Percentiles rank a stretch among this genome's conserved stretches.
Conservation (phyloP, 345 rosid genomes). For the Dimocarpus longan region DNA sequence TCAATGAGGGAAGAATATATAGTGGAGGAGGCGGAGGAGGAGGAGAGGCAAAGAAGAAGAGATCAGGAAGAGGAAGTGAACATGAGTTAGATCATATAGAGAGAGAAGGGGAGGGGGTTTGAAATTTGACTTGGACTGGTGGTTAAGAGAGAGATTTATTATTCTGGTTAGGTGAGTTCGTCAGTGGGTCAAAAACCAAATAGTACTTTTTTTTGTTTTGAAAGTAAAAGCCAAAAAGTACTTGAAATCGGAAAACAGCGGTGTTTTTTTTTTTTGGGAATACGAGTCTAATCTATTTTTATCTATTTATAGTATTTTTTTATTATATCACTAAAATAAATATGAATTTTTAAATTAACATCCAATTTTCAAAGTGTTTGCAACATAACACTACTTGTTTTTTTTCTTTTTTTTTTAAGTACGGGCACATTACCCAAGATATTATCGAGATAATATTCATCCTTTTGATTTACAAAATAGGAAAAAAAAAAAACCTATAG, state of each 20-base stretch:
- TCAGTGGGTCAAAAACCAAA: not conserved
- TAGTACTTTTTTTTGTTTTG: too few species aligned
- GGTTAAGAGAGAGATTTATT: constrained; percentile 18
- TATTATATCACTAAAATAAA: not conserved
- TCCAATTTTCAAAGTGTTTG: too few species aligned
- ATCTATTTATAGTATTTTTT: not conserved
- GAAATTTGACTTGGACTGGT: constrained; percentile 50
- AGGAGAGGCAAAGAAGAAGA: not conserved
- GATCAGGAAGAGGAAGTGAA: not conserved
- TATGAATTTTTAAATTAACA: too few species aligned
- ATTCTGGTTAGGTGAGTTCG: constrained; percentile 20
- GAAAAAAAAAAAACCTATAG: too few species aligned
- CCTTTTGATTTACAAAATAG: too few species aligned
- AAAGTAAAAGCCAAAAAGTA: not conserved
- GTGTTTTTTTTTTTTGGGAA: not conserved
- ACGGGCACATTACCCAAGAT: too few species aligned
- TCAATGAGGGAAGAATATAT: not conserved
- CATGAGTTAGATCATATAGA: constrained; percentile 5
- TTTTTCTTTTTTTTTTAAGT: too few species aligned
- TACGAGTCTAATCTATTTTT: not conserved
- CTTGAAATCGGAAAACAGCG: not conserved
- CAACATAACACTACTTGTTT: too few species aligned
- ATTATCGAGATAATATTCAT: too few species aligned
- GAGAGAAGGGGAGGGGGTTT: not conserved
- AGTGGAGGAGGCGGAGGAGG: not conserved